Base-by-base conservation (phyloP, 179 eudicot genomes). In the Beta macrorhiza region DNA sequence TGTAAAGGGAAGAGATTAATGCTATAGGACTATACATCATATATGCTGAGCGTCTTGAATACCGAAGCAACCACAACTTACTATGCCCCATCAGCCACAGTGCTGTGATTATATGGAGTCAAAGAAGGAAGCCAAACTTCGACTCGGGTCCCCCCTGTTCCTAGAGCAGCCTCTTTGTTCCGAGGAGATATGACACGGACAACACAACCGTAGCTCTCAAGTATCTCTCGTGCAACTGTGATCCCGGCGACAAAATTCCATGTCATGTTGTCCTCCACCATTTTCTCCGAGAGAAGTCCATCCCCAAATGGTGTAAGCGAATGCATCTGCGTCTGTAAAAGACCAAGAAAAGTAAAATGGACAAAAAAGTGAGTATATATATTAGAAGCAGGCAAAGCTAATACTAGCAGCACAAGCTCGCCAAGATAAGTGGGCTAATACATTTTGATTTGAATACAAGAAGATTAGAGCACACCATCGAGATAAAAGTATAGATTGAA, bases 171-270 rank as follows among this genome's bases (percentile, higher is more conserved):
- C 82, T 91, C 94, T 13, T 76, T 80, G 79, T 68, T 80, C 78
- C 96, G 86, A n/a, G 99, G 99, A 52, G 99, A 93, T 80, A 92
- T 90, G 56, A 96, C 94, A 59, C 99, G 94, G 9, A 96, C 88
- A 19, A 94, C 96, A 68, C 97, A 92, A 1, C 99, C 99, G 67
- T 93, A 96, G 82, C 86, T 92, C 84, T 96, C 99, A 19, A 96
- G 89, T 85, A 96, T 96, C 84, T 96, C 99, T 67, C 94, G 88
- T 52, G 98, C 96, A 72, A 96, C 97, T 68, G 95, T 90, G 72
- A 96, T 82, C 51, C 99, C 97, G 2, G 99, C 98, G 3, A 93
- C 83, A 78, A 96, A 96, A 87, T 96, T 96, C 99, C 99, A 96
- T 10, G 99, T 90, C 97, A 92, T 92, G 86, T 96, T 96, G 89